Conservation (phyloP, 768 basidiomycete genomes). For the Rubroboletus satanas region DNA sequence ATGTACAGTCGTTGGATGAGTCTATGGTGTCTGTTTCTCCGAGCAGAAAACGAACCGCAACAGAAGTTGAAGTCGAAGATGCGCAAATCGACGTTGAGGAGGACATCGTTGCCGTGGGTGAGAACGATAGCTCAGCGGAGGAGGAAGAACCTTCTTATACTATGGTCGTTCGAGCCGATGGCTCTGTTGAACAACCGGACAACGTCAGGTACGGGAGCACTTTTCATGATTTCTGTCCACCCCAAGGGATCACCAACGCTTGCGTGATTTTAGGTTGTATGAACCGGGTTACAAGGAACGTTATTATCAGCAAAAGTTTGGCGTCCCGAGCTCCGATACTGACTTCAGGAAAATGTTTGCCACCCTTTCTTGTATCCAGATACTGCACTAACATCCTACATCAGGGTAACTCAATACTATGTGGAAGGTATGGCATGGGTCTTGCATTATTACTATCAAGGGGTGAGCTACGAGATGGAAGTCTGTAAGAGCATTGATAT, state of each 20-base stretch:
- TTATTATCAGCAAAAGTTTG: conserved; percentile 94
- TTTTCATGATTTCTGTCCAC: not conserved
- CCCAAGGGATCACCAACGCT: not conserved
- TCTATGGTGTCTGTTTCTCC: conserved; percentile 5
- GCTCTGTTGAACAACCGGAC: conserved; percentile 92
- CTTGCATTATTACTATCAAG: conserved; percentile 96
- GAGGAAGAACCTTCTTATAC: conserved; percentile 50
- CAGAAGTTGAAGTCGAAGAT: conserved; percentile 42
- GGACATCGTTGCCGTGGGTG: conserved; percentile 19
- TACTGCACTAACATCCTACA: conserved; percentile 4
- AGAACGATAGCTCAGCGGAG: conserved; percentile 44
- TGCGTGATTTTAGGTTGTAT: conserved; percentile 62
- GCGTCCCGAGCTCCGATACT: conserved; percentile 61
- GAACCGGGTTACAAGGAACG: conserved; percentile 94
- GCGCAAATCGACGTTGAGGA: conserved; percentile 30
- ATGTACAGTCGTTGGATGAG: conserved; percentile 22
- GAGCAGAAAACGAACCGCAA: conserved; percentile 45
- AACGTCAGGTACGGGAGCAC: conserved; percentile 70
- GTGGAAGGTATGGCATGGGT: conserved; percentile 97
- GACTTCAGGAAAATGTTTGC: conserved; percentile 73
- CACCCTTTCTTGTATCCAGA: not conserved
- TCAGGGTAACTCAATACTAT: conserved; percentile 77
- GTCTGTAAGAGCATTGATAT: conserved; percentile 14
- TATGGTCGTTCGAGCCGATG: conserved; percentile 82
- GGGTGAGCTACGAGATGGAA: conserved; percentile 48